Conservation (phyloP, 1,284 basidiomycete species). For the Wolfiporia cocos region DNA sequence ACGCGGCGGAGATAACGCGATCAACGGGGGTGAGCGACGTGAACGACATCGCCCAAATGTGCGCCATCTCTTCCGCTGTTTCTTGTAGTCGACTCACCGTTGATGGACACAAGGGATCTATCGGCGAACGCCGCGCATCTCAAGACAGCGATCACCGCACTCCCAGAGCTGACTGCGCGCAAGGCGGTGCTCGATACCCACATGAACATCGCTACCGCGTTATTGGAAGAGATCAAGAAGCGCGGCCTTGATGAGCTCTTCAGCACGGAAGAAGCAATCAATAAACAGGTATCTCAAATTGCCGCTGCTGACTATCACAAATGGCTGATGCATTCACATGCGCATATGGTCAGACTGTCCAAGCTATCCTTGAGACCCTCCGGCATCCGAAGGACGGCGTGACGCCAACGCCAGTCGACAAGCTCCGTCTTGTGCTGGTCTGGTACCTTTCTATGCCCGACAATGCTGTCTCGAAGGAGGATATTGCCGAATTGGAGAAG, state of each 20-base stretch:
- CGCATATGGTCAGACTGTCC: conserved; percentile 69
- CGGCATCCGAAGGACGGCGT: conserved; percentile 61
- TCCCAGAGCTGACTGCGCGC: conserved; percentile 96
- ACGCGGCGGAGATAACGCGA: conserved; percentile 95
- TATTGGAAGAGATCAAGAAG: conserved; percentile 94
- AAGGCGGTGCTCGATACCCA: conserved; percentile 97
- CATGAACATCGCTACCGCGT: conserved; percentile 98
- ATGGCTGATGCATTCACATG: no score
- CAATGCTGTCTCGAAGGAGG: conserved; percentile 77
- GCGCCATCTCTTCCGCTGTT: not conserved
- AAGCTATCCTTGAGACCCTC: conserved; percentile 79
- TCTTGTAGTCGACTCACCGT: conserved; percentile 1
- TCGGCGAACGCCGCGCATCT: conserved; percentile 92
- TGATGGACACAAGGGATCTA: conserved; percentile 79
- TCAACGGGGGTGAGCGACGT: conserved; percentile 96
- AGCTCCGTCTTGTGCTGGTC: conserved; percentile 89
- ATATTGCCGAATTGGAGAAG: conserved; percentile 83
- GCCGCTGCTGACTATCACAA: no score
- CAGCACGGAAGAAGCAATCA: conserved; percentile 90
- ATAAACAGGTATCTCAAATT: conserved; percentile 82
- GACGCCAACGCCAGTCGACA: conserved; percentile 74
- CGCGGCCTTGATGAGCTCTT: conserved; percentile 95
- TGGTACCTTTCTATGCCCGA: conserved; percentile 90
- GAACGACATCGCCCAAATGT: conserved; percentile 93
- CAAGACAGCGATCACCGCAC: conserved; percentile 95